These are phyloP conservation scores for Nicotiana benthamiana DNA, from an alignment of 257 asterid genomes.

Conservation along the genomic window DNA sequence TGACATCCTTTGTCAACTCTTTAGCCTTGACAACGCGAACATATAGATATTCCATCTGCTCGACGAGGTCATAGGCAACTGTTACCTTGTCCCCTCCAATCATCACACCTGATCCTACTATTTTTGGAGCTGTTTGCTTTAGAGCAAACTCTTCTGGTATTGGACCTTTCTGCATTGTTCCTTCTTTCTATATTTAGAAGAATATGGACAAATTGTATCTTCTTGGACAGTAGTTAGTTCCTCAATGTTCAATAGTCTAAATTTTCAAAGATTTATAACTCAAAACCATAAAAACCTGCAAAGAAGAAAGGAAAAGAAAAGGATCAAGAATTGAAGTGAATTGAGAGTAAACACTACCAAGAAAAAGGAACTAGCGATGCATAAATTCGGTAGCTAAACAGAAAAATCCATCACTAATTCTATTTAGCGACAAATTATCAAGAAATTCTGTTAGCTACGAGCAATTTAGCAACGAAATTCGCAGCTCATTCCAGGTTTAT, in stretches of 20 bases:
- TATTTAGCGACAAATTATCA: too few species aligned
- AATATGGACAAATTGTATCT: neutral
- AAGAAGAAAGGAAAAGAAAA: neutral
- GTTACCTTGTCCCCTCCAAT: slow-evolving; percentile 59
- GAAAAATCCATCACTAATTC: too few species aligned
- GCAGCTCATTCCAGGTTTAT: too few species aligned
- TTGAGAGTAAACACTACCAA: too few species aligned
- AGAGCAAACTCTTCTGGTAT: slow-evolving; percentile 54
- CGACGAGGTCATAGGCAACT: slow-evolving; percentile 70
- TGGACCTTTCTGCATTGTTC: slow-evolving; percentile 39
- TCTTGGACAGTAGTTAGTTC: neutral
- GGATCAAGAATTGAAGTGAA: neutral
- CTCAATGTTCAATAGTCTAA: neutral
- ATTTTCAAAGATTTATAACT: neutral
- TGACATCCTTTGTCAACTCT: slow-evolving; percentile 51
- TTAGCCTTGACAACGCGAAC: slow-evolving; percentile 76
- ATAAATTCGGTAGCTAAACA: too few species aligned
- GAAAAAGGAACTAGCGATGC: too few species aligned
- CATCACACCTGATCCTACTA: slow-evolving; percentile 58
- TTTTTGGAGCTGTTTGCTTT: slow-evolving; percentile 74
- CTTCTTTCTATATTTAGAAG: neutral
- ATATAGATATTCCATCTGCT: slow-evolving; percentile 75
- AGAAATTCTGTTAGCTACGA: too few species aligned
- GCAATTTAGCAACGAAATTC: too few species aligned
- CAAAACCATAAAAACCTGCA: neutral